Evolutionary conservation across 768 basidiomycete species (phyloP).

Genomic region (Collybia sp.): DNA sequence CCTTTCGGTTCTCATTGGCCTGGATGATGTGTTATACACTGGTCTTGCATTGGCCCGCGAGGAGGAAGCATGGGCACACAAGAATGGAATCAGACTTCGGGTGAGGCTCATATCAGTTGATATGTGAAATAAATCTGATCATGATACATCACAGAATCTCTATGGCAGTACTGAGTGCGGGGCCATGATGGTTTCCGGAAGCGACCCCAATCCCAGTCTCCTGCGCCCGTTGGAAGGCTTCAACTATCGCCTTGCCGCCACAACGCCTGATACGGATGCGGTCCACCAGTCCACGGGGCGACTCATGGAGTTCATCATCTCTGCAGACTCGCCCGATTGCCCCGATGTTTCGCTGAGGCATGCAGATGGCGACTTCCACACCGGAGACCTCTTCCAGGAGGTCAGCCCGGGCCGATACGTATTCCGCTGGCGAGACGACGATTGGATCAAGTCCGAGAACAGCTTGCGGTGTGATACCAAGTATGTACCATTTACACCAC

Average conservation of each 20-base stretch:
- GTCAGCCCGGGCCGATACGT: constrained; percentile 51
- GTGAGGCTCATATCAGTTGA: constrained; percentile 32
- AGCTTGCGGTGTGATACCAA: constrained; percentile 77
- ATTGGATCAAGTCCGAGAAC: constrained; percentile 83
- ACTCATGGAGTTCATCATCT: constrained; percentile 67
- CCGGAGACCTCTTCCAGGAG: constrained; percentile 78
- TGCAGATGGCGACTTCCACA: constrained; percentile 71
- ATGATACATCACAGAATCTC: constrained; percentile 47
- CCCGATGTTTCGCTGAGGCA: constrained; percentile 54
- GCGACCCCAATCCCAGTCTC: constrained; percentile 42
- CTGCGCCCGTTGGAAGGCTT: constrained; percentile 56
- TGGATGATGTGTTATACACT: constrained; percentile 63
- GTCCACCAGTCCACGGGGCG: constrained; percentile 51
- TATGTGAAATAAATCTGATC: constrained; percentile 7
- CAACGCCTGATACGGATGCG: constrained; percentile 33
- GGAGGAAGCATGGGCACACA: constrained; percentile 69
- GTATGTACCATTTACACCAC: constrained; percentile 22
- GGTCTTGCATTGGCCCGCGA: constrained; percentile 63
- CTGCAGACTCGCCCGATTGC: constrained; percentile 63
- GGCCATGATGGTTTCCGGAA: constrained; percentile 59
- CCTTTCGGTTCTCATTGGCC: constrained; percentile 44
- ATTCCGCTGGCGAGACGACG: constrained; percentile 72
- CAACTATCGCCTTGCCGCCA: constrained; percentile 59
- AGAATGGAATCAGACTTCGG: constrained; percentile 54
- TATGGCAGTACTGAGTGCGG: constrained; percentile 82